A percentile compares a stretch with the other conserved stretches of the same genome.
Conservation (phyloP, 192 early-diverging fungal genomes). For the Dissophora globulifera region DNA sequence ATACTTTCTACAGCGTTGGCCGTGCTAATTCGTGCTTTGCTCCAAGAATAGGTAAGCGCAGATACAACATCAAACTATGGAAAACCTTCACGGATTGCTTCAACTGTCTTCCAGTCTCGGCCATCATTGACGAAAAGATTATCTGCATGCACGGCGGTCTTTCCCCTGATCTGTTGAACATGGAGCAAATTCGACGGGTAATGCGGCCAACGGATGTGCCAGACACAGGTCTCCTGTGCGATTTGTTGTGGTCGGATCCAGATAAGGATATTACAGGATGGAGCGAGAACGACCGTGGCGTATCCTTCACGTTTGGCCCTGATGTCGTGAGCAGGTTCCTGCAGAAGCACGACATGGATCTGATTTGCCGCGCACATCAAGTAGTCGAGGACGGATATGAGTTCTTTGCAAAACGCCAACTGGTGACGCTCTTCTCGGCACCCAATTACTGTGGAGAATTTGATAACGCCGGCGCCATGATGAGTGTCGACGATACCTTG, state of each 20-base stretch:
- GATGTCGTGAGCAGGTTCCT: conserved; percentile 93
- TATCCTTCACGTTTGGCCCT: conserved; percentile 95
- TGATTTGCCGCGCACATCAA: conserved; percentile 98
- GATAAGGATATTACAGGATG: conserved; percentile 96
- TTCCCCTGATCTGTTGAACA: conserved; percentile 94
- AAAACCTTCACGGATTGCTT: conserved; percentile 99
- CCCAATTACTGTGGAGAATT: conserved; percentile 98
- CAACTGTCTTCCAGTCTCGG: conserved; percentile 97
- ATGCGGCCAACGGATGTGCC: conserved; percentile 99
- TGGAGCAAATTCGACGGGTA: conserved; percentile 97
- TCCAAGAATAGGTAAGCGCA: conserved; percentile 92
- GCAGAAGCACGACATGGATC: conserved; percentile 96
- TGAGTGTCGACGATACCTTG: conserved; percentile 86
- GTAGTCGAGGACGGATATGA: conserved; percentile 99
- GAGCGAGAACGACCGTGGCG: conserved; percentile 97
- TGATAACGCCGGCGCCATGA: conserved; percentile 90
- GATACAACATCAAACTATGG: conserved; percentile 99
- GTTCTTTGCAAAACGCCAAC: conserved; percentile 96
- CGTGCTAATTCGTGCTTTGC: too few species aligned
- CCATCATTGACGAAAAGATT: conserved; percentile 98
- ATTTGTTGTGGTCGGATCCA: conserved; percentile 97
- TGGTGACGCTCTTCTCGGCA: conserved; percentile 96
- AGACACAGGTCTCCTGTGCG: conserved; percentile 95
- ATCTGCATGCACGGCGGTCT: conserved; percentile 99
- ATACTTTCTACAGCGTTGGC: too few species aligned